Base-by-base conservation (phyloP, 2,329 filamentous ascomycete species). In the Fusarium bactridioides region DNA sequence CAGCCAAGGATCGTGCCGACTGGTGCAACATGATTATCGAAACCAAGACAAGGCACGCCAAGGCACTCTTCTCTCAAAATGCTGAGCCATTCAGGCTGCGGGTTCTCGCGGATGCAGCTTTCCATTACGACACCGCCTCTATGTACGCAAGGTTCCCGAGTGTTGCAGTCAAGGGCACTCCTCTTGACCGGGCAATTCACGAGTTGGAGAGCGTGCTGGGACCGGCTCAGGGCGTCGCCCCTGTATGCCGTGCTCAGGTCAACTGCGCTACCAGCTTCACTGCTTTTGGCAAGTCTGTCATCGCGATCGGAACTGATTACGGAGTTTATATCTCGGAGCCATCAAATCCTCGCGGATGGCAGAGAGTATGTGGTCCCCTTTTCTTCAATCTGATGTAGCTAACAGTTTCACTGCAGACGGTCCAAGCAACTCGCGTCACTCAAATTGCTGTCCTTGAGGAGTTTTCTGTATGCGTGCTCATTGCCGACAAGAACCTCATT, bases 11-110 rank as follows among this genome's bases (percentile, higher is more conserved):
- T 76, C 89, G 96, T 64, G 87, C 90, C 69, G 94, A 97, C 54
- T 99, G 97, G 97, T 97, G 94, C 78, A 90, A 91, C 72, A 97
- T 94, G 82, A 97, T 99, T 76, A 92, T 97, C 50, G 93, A 97
- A 81, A 96, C 96, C 37, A 99, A 99, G 85, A 97, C 94, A 11
- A 91, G 92, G 66, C 95, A 99, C 80, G 96, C 96, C 27, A 92
- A 94, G 57, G 93, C 95, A 7, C 85, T 98, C 10, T 93, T 93
- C 81, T 91, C 93, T 8, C 96, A 99, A 78, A 97, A 98, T 79
- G 95, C 96, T 0, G 96, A 99, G 80, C 96, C 96, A 1, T 99
- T 99, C 87, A 89, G 94, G 56, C 85, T 99, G 12, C 91, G 94
- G 27, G 94, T 99, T 13, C 91, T 99, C 79, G 95, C 96, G 1